A percentile compares a stretch with the other conserved stretches of the same genome.
phyloP scores from a whole-genome alignment of 2,329 filamentous ascomycete genomes.

The Alternaria novae-zelandiae region DNA sequence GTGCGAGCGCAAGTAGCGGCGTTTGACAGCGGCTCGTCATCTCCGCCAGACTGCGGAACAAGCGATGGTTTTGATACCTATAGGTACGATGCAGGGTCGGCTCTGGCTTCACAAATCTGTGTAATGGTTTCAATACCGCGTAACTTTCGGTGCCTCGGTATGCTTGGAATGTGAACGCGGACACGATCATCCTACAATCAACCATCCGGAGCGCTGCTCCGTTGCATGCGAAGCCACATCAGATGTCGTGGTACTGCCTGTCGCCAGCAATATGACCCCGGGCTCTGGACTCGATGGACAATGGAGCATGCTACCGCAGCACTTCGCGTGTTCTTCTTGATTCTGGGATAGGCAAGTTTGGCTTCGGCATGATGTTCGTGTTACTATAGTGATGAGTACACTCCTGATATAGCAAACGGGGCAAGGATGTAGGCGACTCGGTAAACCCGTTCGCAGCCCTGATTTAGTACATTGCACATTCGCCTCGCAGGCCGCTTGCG shows the following conservation, averaged over 20 bases:
- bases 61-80: background rate
- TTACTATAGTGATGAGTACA: constrained; percentile 12
- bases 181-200: background rate
- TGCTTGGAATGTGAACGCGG: background rate
- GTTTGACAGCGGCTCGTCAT: constrained; percentile 23
- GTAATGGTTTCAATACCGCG: background rate
- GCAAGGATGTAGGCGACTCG: constrained; percentile 15
- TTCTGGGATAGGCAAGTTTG: constrained; percentile 6
- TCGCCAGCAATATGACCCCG: background rate
- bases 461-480: constrained; percentile 20
- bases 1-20: constrained; percentile 18
- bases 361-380: constrained; percentile 3
- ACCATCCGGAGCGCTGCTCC: background rate
- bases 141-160: background rate
- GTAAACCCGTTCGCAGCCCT: constrained; percentile 16
- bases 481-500: background rate
- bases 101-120: background rate
- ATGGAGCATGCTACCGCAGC: constrained; percentile 3
- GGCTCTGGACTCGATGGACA: background rate
- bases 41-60: constrained; percentile 4
- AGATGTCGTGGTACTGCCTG: background rate
- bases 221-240: background rate
- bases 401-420: constrained; percentile 14
- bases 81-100: constrained; percentile 8
- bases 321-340: constrained; percentile 8